phyloP scores from a whole-genome alignment of 2,329 filamentous ascomycete species.

The Didymella glomerata region DNA sequence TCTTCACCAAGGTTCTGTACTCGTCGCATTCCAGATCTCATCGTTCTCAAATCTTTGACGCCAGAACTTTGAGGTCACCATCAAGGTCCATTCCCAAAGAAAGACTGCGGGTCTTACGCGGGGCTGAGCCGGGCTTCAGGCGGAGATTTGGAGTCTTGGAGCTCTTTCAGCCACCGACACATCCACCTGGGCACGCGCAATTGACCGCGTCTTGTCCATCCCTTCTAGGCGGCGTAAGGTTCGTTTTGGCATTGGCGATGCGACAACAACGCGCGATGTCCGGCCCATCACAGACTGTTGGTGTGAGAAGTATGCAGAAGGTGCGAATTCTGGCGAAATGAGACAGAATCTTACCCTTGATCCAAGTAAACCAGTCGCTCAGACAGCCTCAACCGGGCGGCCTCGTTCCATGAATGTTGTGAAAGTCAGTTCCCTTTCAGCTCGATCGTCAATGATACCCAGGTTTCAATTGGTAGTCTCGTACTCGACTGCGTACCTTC shows the following conservation, averaged over 20 bases:
- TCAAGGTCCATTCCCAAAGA: neutral
- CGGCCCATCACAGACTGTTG: neutral
- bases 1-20: neutral
- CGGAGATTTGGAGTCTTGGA: constrained; percentile 1
- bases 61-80: neutral
- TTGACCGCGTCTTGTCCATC: neutral
- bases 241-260: neutral
- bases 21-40: neutral
- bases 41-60: neutral
- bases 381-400: constrained; percentile 10
- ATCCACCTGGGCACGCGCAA: neutral
- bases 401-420: constrained; percentile 1
- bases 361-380: constrained; percentile 5
- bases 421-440: constrained; percentile 9
- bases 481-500: neutral
- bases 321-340: neutral
- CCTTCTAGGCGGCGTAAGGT: neutral
- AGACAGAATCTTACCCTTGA: neutral
- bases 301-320: neutral
- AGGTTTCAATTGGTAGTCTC: neutral
- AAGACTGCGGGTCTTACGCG: constrained; percentile 3
- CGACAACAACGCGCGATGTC: neutral
- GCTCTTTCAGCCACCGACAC: neutral
- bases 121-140: constrained; percentile 6
- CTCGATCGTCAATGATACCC: neutral